phyloP scores from a whole-genome alignment of 345 rosid species.

The Geranium rotundifolium region DNA sequence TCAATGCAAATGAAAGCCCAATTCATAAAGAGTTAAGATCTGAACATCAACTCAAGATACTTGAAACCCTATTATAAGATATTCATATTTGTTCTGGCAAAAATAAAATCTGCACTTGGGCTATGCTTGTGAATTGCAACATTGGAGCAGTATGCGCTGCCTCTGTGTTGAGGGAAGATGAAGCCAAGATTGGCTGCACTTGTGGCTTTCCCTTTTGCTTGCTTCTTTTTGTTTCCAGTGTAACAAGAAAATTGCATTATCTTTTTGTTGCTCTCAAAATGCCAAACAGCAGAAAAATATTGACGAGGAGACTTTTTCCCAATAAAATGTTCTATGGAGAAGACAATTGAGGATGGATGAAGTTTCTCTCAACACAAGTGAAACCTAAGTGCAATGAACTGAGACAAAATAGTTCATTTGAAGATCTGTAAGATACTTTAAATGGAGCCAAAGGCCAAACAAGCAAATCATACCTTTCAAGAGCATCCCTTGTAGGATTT shows the following conservation, averaged over 20 bases:
- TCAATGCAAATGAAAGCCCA: neutral
- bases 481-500: constrained; percentile 79
- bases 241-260: neutral
- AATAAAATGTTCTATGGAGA: neutral
- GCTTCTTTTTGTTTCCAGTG: neutral
- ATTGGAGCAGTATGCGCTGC: neutral
- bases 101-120: no score
- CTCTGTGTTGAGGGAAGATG: neutral
- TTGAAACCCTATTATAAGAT: neutral
- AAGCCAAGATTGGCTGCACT: neutral
- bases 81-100: neutral
- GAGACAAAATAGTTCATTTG: neutral
- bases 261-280: neutral
- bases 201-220: neutral
- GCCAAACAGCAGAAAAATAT: neutral
- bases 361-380: neutral
- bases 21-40: no score
- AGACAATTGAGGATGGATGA: neutral
- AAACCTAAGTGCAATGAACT: neutral
- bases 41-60: neutral
- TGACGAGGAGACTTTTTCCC: neutral
- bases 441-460: neutral
- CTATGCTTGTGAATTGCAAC: neutral
- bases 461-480: constrained; percentile 50
- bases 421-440: neutral